Evolutionary conservation across 345 rosid species (phyloP), one percentile per base, ranked within the genome.

Genomic region (Capsella bursapastoris): DNA sequence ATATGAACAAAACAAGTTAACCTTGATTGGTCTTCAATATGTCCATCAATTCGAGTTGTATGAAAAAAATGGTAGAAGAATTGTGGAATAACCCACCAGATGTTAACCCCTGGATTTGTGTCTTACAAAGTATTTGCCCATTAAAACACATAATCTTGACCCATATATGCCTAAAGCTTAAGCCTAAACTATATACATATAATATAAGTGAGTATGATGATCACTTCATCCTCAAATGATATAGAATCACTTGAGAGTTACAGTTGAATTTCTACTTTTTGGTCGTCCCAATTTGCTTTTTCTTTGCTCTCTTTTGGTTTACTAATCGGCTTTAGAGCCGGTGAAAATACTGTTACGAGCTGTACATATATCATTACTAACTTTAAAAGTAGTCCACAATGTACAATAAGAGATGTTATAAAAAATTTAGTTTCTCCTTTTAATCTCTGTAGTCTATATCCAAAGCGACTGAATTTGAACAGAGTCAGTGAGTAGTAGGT

Each of bases 221-320:
- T 57, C 27, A 49, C 35, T 58, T 58, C 60, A 40, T 58, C 52
- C n/a, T 29, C 58, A 31, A 57, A 66, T 49, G 61, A 66, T 66
- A 58, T 25, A 58, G 45, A 66, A 67, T 74, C 61, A 66, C 40
- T 57, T 37, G 2, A 40, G 3, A 59, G 59, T 6, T 32, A 75
- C 68, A 50, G 68, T 50, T 75, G 55, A 40, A 3, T 67, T 67
- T 57, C 38, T 40, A 41, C 47, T 75, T 75, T 66, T 66, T 48
- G 51, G 66, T 74, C 72, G 44, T 66, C 25, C 51, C 41, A 65
- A 22, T 66, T 74, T 66, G 34, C 78, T 73, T 73, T 64, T 65
- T 67, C 71, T 73, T 65, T 64, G 22, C 34, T 53, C 57, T 64
- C 77, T 64, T 64, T 73, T 61, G 56, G 48, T 63, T 53, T 63